phyloP scores from a whole-genome alignment of 2,329 filamentous ascomycete species.

The Phialophora expanda region DNA sequence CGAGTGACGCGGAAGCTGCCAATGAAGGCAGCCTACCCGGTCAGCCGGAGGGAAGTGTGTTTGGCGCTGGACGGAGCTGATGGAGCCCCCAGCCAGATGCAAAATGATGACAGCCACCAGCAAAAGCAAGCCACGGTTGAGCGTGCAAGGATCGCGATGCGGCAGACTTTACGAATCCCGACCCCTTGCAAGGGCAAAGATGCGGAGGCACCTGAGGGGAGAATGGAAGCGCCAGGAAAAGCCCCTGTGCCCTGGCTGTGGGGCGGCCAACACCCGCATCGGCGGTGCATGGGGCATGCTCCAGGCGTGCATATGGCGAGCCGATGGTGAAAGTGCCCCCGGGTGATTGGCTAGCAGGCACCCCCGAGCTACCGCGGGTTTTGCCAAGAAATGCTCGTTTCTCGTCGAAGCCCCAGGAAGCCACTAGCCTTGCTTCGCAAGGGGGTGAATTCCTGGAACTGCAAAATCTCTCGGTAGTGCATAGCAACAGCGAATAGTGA shows the following conservation, averaged over 20 bases:
- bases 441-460: not conserved
- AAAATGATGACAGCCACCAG: not conserved
- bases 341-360: not conserved
- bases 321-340: not conserved
- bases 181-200: not conserved
- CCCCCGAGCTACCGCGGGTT: not conserved
- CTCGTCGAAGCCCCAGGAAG: not conserved
- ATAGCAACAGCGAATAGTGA: too few relatives aligned
- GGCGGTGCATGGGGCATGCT: not conserved
- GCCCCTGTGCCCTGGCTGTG: not conserved
- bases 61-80: not conserved
- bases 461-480: not conserved
- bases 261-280: not conserved
- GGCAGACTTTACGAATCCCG: not conserved
- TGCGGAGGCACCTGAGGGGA: not conserved
- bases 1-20: not conserved
- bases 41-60: not conserved
- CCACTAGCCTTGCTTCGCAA: not conserved
- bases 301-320: not conserved
- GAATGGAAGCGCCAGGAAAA: not conserved
- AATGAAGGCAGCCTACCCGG: not conserved
- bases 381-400: not conserved
- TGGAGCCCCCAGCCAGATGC: not conserved
- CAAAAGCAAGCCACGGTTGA: constrained; percentile 4
- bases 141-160: not conserved